Evolutionary conservation across 139 green algal genomes (phyloP).

Genomic region (Closterium sp.): DNA sequence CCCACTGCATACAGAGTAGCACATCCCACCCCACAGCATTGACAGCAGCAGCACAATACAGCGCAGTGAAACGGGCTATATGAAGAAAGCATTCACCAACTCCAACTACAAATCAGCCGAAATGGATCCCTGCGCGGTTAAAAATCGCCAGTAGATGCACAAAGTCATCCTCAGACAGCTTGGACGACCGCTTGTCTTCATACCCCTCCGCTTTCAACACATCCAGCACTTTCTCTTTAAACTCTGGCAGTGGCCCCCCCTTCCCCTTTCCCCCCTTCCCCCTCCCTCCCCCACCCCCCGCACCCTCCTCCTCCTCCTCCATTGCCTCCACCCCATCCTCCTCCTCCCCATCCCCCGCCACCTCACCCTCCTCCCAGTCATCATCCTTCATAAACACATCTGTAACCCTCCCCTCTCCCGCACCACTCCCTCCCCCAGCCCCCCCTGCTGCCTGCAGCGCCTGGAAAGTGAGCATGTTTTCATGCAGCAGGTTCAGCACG

Average conservation of each 20-base stretch:
- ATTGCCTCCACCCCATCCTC: neutral
- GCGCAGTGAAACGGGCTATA: no score
- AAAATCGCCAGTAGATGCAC: constrained; percentile 86
- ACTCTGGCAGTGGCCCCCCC: neutral
- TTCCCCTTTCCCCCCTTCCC: neutral
- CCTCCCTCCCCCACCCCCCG: neutral
- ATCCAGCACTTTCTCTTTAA: constrained; percentile 53
- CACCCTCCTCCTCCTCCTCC: neutral
- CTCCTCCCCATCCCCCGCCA: constrained; percentile 38
- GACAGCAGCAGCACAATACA: no score
- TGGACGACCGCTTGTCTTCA: constrained; percentile 75
- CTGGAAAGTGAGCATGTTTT: constrained; percentile 56
- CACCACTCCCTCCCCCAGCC: neutral
- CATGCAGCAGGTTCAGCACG: constrained; percentile 59
- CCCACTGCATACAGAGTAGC: no score
- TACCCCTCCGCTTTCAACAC: constrained; percentile 71
- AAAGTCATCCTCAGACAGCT: constrained; percentile 96
- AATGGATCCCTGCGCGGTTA: constrained; percentile 91
- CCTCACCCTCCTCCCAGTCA: constrained; percentile 39
- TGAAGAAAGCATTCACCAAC: no score
- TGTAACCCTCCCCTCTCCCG: neutral
- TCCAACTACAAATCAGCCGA: constrained; percentile 61
- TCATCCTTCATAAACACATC: constrained; percentile 12
- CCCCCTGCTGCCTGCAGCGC: neutral
- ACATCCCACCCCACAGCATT: no score